Evolutionary conservation across 148 eudicot species (phyloP).

Genomic region (Nepenthes mirabilis): DNA sequence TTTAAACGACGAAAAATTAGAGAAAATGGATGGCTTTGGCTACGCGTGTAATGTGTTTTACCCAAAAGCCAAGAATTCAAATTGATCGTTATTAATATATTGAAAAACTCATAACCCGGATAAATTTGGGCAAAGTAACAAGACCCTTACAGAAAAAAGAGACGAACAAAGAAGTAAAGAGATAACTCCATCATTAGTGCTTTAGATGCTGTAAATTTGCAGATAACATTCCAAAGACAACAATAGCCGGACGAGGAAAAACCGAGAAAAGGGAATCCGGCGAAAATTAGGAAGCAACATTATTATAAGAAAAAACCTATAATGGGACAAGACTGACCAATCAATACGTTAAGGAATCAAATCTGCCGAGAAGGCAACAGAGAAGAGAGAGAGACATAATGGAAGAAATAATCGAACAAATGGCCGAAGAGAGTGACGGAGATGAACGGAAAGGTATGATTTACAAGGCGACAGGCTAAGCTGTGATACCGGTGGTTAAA

Average conservation of each 20-base stretch:
- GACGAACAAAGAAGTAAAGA: too few relatives aligned
- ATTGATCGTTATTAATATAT: too few relatives aligned
- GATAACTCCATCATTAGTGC: too few relatives aligned
- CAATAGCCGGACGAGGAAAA: slow-evolving; percentile 14
- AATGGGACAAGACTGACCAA: neutral
- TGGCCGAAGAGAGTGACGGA: slow-evolving; percentile 8
- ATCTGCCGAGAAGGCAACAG: neutral
- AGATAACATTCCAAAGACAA: slow-evolving; percentile 12
- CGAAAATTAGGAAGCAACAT: slow-evolving; percentile 9
- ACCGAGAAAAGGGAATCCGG: slow-evolving; percentile 17
- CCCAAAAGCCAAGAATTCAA: neutral
- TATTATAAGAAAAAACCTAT: neutral
- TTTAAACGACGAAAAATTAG: too few relatives aligned
- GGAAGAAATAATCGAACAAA: neutral
- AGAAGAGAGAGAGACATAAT: neutral
- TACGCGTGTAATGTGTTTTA: too few relatives aligned
- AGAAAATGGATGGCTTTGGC: too few relatives aligned
- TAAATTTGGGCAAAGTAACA: neutral
- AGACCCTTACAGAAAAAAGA: slow-evolving; percentile 1
- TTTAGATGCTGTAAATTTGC: neutral
- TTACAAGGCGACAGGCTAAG: slow-evolving; percentile 28
- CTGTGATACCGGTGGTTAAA: slow-evolving; percentile 39
- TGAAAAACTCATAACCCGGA: neutral
- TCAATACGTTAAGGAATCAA: neutral
- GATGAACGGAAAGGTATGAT: slow-evolving; percentile 4